Evolutionary conservation across 2,329 filamentous ascomycete species (phyloP).

Genomic region (Domatiomyces catenatus): DNA sequence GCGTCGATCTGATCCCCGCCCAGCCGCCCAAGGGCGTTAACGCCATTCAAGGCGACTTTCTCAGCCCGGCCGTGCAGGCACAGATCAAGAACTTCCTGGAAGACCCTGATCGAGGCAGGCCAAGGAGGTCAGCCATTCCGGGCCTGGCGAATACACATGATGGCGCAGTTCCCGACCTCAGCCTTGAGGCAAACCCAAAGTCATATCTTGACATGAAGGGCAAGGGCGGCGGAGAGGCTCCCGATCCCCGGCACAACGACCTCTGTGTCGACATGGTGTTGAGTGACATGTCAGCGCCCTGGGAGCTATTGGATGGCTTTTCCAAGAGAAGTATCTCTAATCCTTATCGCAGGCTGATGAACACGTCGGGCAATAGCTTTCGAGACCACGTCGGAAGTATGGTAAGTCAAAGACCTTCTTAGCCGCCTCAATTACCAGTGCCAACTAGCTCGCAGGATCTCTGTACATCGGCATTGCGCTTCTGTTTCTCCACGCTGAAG

Average conservation of each 20-base stretch:
- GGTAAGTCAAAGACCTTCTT: slow-evolving; percentile 39
- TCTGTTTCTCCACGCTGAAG: slow-evolving; percentile 70
- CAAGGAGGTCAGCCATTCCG: slow-evolving; percentile 21
- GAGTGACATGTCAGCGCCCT: slow-evolving; percentile 99
- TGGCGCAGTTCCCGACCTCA: slow-evolving; percentile 16
- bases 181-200: background rate
- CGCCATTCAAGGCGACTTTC: slow-evolving; percentile 86
- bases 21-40: slow-evolving; percentile 84
- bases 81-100: slow-evolving; percentile 63
- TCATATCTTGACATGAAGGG: slow-evolving; percentile 56
- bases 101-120: slow-evolving; percentile 44
- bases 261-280: slow-evolving; percentile 77
- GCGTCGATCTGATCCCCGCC: slow-evolving; percentile 86
- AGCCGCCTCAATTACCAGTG: background rate
- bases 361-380: slow-evolving; percentile 77
- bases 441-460: slow-evolving; percentile 51
- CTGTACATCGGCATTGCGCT: slow-evolving; percentile 68
- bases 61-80: slow-evolving; percentile 56
- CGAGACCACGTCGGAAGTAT: slow-evolving; percentile 87
- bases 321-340: slow-evolving; percentile 84
- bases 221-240: slow-evolving; percentile 14
- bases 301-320: slow-evolving; percentile 64
- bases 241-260: slow-evolving; percentile 23
- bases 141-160: background rate
- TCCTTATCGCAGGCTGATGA: slow-evolving; percentile 97